Base-by-base conservation (phyloP, 805 yeast genomes). In the Yamadazyma philogaea region DNA sequence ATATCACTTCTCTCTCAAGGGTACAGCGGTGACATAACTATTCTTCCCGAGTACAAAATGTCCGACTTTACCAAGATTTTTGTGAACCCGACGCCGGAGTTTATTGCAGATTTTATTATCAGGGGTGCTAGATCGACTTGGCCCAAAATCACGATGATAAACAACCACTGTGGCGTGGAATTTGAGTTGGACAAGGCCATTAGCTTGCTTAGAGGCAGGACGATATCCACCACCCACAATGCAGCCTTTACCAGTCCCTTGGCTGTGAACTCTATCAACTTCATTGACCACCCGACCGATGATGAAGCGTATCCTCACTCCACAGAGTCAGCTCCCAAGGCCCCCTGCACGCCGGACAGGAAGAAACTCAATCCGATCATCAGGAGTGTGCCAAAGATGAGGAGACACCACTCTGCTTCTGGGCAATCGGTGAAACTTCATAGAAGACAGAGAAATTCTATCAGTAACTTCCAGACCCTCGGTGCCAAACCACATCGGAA, bases 51-150 rank as follows among this genome's bases (percentile, higher is more conserved):
- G 38, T 69, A 85, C 44, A 67, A 74, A 30, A 62, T 79, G 40
- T 51, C 70, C 0, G 89, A 87, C 48, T 65, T 87, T 38, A 63
- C 72, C 28, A 79, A 78, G 43, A 60, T 93, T 24, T 71, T 93
- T 51, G 74, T 76, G 16, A 91, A 93, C 56, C 99, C 99, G 1
- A 77, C 90, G 0, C 81, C 85, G 0, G 86, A 79, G 40, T 87
- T 85, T 53, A 60, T 90, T 34, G 60, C 81, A 35, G 84, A 82
- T 44, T 78, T 86, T 45, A 76, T 84, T 2, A 72, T 81, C 30
- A 74, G 95, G 48, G 99, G 98, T 1, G 93, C 96, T 1, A 69
- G 87, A 44, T 91, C 96, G 0, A 83, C 96, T 0, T 91, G 98
- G 97, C 96, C 96, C 0, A 87, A 87, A 55, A 62, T 93, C 4